These are phyloP conservation scores for Ophiorrhiza pumila DNA, from an alignment of 257 asterid species.

Conservation along the genomic window DNA sequence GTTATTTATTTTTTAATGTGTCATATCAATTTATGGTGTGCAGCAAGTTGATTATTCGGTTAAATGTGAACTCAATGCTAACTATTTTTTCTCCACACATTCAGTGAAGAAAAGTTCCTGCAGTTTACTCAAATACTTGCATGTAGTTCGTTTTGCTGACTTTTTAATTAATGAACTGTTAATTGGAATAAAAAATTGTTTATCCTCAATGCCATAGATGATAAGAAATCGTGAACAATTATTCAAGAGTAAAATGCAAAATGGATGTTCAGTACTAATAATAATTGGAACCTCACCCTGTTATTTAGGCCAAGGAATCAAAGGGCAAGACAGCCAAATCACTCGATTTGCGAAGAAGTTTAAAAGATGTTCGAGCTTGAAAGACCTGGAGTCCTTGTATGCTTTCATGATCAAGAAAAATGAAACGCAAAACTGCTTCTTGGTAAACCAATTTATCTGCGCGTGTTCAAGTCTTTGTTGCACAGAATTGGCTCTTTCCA, in stretches of 20 bases:
- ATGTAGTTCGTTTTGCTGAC: not conserved
- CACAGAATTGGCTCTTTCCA: conserved; percentile 39
- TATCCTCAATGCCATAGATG: not conserved
- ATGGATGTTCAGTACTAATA: not conserved
- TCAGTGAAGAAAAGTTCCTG: not conserved
- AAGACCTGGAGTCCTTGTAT: conserved; percentile 57
- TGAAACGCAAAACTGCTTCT: conserved; percentile 57
- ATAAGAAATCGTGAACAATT: no score
- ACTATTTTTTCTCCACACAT: not conserved
- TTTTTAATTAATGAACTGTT: not conserved
- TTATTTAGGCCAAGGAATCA: conserved; percentile 7
- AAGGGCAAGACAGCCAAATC: conserved; percentile 1
- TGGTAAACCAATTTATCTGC: conserved; percentile 61
- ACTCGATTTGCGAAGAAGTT: conserved; percentile 30
- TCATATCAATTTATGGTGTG: not conserved
- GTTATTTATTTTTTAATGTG: not conserved
- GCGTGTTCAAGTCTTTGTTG: conserved; percentile 48
- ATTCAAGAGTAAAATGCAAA: not conserved
- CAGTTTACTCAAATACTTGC: not conserved
- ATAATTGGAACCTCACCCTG: not conserved
- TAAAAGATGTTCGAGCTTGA: conserved; percentile 48
- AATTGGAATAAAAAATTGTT: not conserved
- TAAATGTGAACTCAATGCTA: not conserved
- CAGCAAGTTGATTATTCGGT: no score
- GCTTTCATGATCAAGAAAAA: conserved; percentile 44